phyloP scores from a whole-genome alignment of 345 rosid species.

The Cardamine occulta region DNA sequence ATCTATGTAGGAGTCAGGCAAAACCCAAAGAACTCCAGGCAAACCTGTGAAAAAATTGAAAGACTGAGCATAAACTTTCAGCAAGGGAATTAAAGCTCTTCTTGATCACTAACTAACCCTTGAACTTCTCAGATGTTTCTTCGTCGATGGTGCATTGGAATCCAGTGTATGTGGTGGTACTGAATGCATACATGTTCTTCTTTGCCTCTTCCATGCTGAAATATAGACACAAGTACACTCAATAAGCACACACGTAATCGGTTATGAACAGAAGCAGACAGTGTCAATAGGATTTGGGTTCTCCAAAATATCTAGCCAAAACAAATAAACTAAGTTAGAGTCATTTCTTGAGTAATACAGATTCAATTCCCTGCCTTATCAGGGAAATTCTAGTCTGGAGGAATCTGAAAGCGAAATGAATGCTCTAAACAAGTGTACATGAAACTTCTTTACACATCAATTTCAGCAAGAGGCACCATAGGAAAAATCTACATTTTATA shows the following conservation, averaged over 20 bases:
- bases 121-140: slow-evolving; percentile 89
- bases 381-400: not conserved
- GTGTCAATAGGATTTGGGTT: not conserved
- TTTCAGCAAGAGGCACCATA: not conserved
- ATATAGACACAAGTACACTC: slow-evolving; percentile 2
- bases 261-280: slow-evolving; percentile 11
- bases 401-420: not conserved
- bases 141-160: slow-evolving; percentile 88
- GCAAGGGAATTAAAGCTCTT: not conserved
- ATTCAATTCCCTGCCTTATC: not conserved
- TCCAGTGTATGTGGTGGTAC: slow-evolving; percentile 92
- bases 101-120: slow-evolving; percentile 61
- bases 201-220: slow-evolving; percentile 95
- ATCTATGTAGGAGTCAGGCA: slow-evolving; percentile 95
- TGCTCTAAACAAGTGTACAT: not conserved
- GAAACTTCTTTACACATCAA: not conserved
- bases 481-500: not conserved
- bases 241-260: slow-evolving; percentile 5
- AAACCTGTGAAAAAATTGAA: slow-evolving; percentile 57
- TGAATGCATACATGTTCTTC: slow-evolving; percentile 95
- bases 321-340: not conserved
- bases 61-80: not conserved
- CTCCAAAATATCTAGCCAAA: not conserved
- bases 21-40: slow-evolving; percentile 98
- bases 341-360: not conserved